Conservation (phyloP, 768 basidiomycete genomes). For the Cubamyces lactineus region DNA sequence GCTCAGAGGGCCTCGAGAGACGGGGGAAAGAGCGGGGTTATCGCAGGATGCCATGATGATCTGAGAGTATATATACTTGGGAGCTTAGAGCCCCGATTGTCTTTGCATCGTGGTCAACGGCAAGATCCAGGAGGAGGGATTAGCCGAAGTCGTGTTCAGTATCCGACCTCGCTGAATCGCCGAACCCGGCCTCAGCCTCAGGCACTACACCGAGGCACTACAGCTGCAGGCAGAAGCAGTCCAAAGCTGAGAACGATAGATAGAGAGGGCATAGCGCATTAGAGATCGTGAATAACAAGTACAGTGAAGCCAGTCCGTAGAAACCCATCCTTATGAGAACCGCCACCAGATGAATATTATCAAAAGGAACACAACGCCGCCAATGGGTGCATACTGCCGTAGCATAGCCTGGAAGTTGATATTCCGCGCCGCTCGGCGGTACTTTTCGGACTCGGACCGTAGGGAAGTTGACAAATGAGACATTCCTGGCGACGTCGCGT, state of each 20-base stretch:
- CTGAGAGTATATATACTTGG: slow-evolving; percentile 26
- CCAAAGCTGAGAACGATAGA: background rate
- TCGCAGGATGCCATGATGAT: slow-evolving; percentile 23
- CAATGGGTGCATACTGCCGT: slow-evolving; percentile 94
- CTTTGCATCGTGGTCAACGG: slow-evolving; percentile 30
- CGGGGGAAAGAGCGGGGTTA: slow-evolving; percentile 15
- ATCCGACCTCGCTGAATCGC: slow-evolving; percentile 4
- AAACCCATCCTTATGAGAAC: slow-evolving; percentile 52
- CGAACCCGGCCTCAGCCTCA: background rate
- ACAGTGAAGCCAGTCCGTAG: slow-evolving; percentile 19
- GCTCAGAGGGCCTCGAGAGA: background rate
- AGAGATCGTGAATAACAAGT: slow-evolving; percentile 18
- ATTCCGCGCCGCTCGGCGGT: slow-evolving; percentile 92
- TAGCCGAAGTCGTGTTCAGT: slow-evolving; percentile 22
- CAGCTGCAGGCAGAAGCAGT: background rate
- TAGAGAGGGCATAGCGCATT: slow-evolving; percentile 12
- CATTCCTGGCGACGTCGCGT: slow-evolving; percentile 66
- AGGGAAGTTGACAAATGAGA: slow-evolving; percentile 93
- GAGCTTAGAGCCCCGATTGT: slow-evolving; percentile 23
- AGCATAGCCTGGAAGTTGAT: slow-evolving; percentile 94
- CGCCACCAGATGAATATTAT: slow-evolving; percentile 81
- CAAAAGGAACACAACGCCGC: slow-evolving; percentile 76
- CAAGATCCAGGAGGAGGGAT: slow-evolving; percentile 27
- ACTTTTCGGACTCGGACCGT: slow-evolving; percentile 96
- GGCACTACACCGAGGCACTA: too few relatives aligned